phyloP scores from a whole-genome alignment of 805 yeast genomes.

The Yarrowia sp. region DNA sequence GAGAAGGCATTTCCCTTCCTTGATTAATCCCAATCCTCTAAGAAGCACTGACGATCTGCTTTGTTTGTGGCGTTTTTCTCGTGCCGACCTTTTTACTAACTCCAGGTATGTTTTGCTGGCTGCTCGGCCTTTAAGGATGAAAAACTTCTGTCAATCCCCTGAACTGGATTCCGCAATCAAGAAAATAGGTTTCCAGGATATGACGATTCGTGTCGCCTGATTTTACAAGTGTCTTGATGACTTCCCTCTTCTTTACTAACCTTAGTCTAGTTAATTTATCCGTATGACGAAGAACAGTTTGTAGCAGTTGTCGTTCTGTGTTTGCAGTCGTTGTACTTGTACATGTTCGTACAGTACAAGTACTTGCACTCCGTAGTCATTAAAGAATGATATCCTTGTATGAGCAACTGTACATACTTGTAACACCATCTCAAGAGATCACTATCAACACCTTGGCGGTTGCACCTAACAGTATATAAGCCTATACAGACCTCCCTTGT shows the following conservation, averaged over 20 bases:
- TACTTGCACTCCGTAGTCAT: too few species aligned
- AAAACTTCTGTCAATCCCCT: constrained; percentile 37
- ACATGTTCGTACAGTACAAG: too few species aligned
- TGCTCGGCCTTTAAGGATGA: constrained; percentile 30
- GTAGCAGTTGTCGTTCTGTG: too few species aligned
- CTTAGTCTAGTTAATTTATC: too few species aligned
- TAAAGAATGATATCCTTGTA: too few species aligned
- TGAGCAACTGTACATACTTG: too few species aligned
- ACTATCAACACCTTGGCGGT: background rate
- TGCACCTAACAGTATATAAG: background rate
- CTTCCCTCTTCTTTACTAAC: background rate
- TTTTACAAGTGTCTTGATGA: background rate
- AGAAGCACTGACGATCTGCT: constrained; percentile 34
- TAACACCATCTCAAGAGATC: too few species aligned
- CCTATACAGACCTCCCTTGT: too few species aligned
- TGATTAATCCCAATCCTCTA: constrained; percentile 34
- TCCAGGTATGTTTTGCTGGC: constrained; percentile 18
- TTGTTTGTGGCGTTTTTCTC: background rate
- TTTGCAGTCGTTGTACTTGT: too few species aligned
- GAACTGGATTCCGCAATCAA: constrained; percentile 31
- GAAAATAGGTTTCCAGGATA: constrained; percentile 17
- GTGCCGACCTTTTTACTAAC: background rate
- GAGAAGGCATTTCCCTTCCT: constrained; percentile 28
- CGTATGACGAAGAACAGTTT: too few species aligned
- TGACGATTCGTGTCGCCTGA: constrained; percentile 28